Base-by-base conservation (phyloP, 2,329 filamentous ascomycete genomes). In the Fusarium xylarioides region DNA sequence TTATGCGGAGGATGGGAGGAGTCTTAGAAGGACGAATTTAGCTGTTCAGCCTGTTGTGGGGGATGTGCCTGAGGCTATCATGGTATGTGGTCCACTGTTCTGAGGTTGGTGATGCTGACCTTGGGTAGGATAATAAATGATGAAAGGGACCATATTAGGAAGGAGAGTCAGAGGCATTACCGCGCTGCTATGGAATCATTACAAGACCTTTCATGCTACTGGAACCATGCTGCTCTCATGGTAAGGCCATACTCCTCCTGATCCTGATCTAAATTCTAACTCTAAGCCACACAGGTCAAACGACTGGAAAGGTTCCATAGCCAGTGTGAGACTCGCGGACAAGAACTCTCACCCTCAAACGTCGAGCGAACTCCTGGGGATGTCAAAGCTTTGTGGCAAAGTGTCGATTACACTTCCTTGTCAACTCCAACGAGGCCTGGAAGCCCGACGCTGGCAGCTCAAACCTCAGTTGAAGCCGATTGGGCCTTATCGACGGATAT, bases 1-100 rank as follows among this genome's bases (percentile, higher is more conserved):
- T 7, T 69, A 69, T 28, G 66, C 44, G 15, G 66, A 69, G 26
- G 58, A 69, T 43, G 66, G 65, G 32, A 53, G 65, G 11, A 68
- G 55, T 43, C 50, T 62, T 11, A 53, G 57, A 28, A 44, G 63
- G 28, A 35, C 63, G 2, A 37, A 28, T 1, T 11, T 54, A 10
- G 14, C 28, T 7, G 21, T 37, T 12, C n/a, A 50, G 7, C 15
- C 11, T 30, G 42, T 26, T 4, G 14, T 28, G 30, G 56, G 59
- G 2, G 55, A 68, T 1, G 26, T 63, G 23, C 34, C 47, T 43
- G 55, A 32, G 6, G 37, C 47, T 49, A 42, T 44, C 2, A 68
- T 68, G 65, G 65, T 68, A 23, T 4, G 12, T 23, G 11, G 9
- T 14, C 37, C 30, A 3, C n/a, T 35, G 23, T 15, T 11, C 4